These are phyloP conservation scores for Trichothecium sympodiale DNA, from an alignment of 2,329 filamentous ascomycete species.

Conservation along the genomic window DNA sequence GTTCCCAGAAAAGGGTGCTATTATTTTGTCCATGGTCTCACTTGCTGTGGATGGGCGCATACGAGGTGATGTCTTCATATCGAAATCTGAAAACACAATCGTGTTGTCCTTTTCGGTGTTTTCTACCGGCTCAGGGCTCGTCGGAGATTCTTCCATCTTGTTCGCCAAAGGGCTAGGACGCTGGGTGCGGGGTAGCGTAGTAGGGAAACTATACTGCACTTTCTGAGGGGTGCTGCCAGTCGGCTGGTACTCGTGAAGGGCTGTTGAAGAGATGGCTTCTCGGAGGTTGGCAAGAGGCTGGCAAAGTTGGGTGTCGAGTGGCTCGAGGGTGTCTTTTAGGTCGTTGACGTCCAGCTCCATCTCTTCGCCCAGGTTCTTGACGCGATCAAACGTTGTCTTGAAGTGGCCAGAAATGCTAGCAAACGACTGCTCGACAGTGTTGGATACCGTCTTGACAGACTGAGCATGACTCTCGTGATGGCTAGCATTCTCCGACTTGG, in stretches of 20 bases:
- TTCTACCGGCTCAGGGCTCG: slow-evolving; percentile 7
- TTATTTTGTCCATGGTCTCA: slow-evolving; percentile 15
- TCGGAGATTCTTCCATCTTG: slow-evolving; percentile 20
- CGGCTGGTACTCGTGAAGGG: slow-evolving; percentile 67
- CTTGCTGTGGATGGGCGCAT: slow-evolving; percentile 3
- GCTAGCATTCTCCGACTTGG: slow-evolving; percentile 66
- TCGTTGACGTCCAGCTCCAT: slow-evolving; percentile 49
- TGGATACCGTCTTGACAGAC: slow-evolving; percentile 56
- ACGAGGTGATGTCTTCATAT: slow-evolving; percentile 14
- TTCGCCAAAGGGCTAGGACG: slow-evolving; percentile 32
- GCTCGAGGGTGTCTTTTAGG: slow-evolving; percentile 49
- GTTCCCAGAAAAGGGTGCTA: slow-evolving; percentile 25
- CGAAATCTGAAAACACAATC: slow-evolving; percentile 30
- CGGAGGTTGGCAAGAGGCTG: slow-evolving; percentile 63
- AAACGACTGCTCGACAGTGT: slow-evolving; percentile 63
- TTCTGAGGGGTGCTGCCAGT: slow-evolving; percentile 84
- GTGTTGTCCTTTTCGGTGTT: slow-evolving; percentile 24
- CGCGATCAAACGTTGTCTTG: slow-evolving; percentile 53
- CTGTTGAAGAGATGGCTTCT: slow-evolving; percentile 50
- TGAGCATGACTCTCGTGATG: slow-evolving; percentile 61
- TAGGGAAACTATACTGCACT: slow-evolving; percentile 69
- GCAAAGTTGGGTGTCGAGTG: slow-evolving; percentile 49
- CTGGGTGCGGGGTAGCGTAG: slow-evolving; percentile 62
- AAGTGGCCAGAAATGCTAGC: slow-evolving; percentile 60
- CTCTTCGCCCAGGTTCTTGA: slow-evolving; percentile 57